Evolutionary conservation across 2,329 filamentous ascomycete genomes (phyloP).

Genomic region (Hypoxylon sp.): DNA sequence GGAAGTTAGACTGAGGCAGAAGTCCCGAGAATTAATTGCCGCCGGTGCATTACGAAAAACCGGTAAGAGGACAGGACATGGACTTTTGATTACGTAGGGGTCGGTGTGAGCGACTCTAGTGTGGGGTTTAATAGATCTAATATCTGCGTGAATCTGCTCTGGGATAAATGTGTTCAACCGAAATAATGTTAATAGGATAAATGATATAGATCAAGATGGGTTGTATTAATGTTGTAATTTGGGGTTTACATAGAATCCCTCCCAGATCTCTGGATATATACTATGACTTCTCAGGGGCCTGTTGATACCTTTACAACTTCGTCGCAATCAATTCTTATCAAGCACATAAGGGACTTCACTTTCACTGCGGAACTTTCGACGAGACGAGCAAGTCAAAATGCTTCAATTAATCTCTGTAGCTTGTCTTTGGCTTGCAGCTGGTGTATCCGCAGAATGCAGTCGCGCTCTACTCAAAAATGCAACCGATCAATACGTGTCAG

Average conservation of each 20-base stretch:
- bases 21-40: not conserved
- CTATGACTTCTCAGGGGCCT: not conserved
- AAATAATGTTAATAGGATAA: conserved; percentile 6
- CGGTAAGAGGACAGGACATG: conserved; percentile 5
- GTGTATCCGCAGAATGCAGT: conserved; percentile 26
- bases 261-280: not conserved
- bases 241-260: not conserved
- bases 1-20: not conserved
- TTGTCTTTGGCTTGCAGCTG: not conserved
- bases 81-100: not conserved
- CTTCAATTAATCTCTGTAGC: not conserved
- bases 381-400: not conserved
- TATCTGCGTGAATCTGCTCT: conserved; percentile 3
- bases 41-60: not conserved
- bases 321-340: not conserved
- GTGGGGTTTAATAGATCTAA: conserved; percentile 4
- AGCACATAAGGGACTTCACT: not conserved
- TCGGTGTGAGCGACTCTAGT: not conserved
- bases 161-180: conserved; percentile 15
- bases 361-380: not conserved
- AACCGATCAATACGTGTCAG: conserved; percentile 42
- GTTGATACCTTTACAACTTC: not conserved
- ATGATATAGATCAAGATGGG: not conserved
- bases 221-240: not conserved
- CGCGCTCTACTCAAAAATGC: conserved; percentile 37